These are phyloP conservation scores for Pythium utonaiense DNA, from an alignment of 352 stramenopile genomes.

Conservation along the genomic window DNA sequence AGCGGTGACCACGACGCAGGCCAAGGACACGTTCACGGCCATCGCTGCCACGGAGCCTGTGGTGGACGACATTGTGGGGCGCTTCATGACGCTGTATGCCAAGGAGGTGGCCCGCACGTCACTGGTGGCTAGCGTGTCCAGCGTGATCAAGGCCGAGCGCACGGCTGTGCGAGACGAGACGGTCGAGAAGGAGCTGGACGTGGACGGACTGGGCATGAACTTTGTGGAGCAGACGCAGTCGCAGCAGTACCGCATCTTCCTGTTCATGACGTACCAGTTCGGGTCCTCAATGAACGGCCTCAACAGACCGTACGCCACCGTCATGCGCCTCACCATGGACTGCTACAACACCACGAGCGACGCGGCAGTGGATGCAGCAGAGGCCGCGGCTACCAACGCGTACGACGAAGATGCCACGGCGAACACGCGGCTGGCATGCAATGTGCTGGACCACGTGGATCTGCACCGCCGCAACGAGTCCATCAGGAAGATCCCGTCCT, in stretches of 20 bases:
- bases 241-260: constrained; percentile 41
- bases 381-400: not conserved
- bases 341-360: constrained; percentile 38
- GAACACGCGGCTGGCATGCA: constrained; percentile 25
- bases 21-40: constrained; percentile 21
- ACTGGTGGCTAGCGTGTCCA: constrained; percentile 38
- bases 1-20: not conserved
- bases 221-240: constrained; percentile 38
- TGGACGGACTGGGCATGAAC: constrained; percentile 30
- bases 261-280: constrained; percentile 62
- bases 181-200: constrained; percentile 36
- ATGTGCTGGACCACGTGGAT: constrained; percentile 57
- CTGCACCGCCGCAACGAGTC: constrained; percentile 48
- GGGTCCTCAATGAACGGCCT: constrained; percentile 48
- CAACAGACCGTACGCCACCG: constrained; percentile 53
- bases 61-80: constrained; percentile 34
- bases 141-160: constrained; percentile 50
- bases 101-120: constrained; percentile 41
- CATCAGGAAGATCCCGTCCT: constrained; percentile 26
- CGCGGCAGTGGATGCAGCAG: not conserved
- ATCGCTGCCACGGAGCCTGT: constrained; percentile 20
- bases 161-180: constrained; percentile 36
- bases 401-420: not conserved
- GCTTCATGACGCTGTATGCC: constrained; percentile 55
- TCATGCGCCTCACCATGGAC: constrained; percentile 53